phyloP scores from a whole-genome alignment of 148 eudicot genomes.

The Vaccinium corymbosum region DNA sequence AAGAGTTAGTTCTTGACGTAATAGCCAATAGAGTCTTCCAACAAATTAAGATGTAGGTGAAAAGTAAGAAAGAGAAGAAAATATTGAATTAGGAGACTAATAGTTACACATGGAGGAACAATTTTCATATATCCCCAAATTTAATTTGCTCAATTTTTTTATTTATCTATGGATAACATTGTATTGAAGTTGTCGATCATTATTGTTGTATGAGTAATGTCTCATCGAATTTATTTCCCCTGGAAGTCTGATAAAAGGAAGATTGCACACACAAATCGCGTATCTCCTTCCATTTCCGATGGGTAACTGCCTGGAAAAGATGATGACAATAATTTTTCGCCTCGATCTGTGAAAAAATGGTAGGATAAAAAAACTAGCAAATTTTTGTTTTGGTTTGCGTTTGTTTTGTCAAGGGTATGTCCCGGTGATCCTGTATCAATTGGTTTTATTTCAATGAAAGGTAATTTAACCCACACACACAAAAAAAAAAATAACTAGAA shows the following conservation, averaged over 20 bases:
- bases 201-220: background rate
- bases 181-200: background rate
- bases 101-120: background rate
- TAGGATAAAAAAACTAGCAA: background rate
- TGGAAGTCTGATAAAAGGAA: background rate
- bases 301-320: background rate
- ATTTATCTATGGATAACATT: background rate
- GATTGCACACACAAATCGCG: background rate
- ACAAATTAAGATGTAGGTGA: background rate
- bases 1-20: background rate
- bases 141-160: background rate
- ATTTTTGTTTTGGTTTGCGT: too few species aligned
- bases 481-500: background rate
- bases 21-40: background rate
- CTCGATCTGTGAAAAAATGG: background rate
- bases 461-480: too few species aligned
- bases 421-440: too few species aligned
- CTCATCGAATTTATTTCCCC: background rate
- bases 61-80: background rate
- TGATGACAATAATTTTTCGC: background rate
- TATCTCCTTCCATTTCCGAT: background rate
- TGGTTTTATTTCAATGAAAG: too few species aligned
- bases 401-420: too few species aligned
- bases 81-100: background rate
- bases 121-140: background rate